Percentiles rank a stretch among this genome's conserved stretches.
These are phyloP conservation scores for Barnettozyma botsteinii DNA, from an alignment of 805 yeast species.

Conservation along the genomic window DNA sequence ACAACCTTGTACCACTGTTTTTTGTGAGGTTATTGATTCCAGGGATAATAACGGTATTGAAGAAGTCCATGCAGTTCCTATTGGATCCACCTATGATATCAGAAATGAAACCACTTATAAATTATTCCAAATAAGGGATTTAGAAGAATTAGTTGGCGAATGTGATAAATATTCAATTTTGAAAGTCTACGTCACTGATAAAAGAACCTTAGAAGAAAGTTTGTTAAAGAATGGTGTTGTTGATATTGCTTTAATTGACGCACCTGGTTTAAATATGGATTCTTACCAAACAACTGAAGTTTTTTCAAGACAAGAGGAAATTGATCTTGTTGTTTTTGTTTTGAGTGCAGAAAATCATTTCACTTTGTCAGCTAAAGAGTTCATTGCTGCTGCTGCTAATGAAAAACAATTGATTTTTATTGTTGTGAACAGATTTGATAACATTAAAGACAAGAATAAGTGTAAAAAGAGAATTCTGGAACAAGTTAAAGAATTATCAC, in stretches of 20 bases:
- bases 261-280: conserved; percentile 94
- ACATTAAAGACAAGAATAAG: conserved; percentile 70
- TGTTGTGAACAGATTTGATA: conserved; percentile 90
- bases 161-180: conserved; percentile 67
- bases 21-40: conserved; percentile 90
- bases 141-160: conserved; percentile 67
- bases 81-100: conserved; percentile 36
- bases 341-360: conserved; percentile 95
- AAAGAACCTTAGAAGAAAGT: conserved; percentile 59
- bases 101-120: conserved; percentile 63
- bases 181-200: conserved; percentile 77
- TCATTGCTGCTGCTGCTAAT: conserved; percentile 81
- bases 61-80: conserved; percentile 88
- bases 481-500: conserved; percentile 80
- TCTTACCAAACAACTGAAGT: conserved; percentile 92
- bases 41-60: conserved; percentile 68
- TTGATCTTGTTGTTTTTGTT: conserved; percentile 92
- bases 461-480: conserved; percentile 74
- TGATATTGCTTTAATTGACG: conserved; percentile 89
- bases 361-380: conserved; percentile 90
- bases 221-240: conserved; percentile 83
- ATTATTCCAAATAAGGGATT: conserved; percentile 43
- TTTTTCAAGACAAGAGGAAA: conserved; percentile 93
- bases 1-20: conserved; percentile 95
- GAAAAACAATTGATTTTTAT: conserved; percentile 91